phyloP scores from a whole-genome alignment of 768 basidiomycete genomes.

The Agaricus subrufescens region DNA sequence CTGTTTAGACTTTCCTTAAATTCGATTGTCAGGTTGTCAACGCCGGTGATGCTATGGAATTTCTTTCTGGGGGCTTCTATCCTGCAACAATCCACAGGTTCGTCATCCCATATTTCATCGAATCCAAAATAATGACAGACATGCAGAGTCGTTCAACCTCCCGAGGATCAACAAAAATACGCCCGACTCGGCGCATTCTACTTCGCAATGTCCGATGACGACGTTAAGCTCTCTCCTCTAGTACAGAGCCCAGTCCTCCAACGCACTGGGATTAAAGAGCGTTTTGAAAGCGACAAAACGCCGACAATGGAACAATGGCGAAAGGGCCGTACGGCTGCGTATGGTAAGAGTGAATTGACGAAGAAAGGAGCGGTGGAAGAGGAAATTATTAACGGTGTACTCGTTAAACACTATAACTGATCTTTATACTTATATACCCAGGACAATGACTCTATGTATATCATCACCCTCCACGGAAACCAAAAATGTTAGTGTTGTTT shows the following conservation, averaged over 20 bases:
- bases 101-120: neutral
- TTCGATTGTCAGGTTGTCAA: constrained; percentile 43
- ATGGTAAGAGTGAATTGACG: neutral
- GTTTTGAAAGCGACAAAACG: neutral
- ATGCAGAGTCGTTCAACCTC: constrained; percentile 41
- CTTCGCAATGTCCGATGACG: neutral
- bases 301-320: neutral
- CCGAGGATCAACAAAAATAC: neutral
- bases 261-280: neutral
- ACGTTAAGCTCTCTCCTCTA: neutral
- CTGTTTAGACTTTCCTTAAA: neutral
- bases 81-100: constrained; percentile 50
- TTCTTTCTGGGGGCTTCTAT: constrained; percentile 59
- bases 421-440: neutral
- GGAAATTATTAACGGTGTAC: neutral
- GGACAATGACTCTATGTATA: neutral
- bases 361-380: neutral
- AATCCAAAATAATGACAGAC: neutral
- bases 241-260: neutral
- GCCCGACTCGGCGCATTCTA: neutral
- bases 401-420: neutral
- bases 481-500: neutral
- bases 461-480: neutral
- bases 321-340: neutral
- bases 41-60: constrained; percentile 54